phyloP scores from a whole-genome alignment of 176 grass and related monocot genomes.

The Aegilops longissima region DNA sequence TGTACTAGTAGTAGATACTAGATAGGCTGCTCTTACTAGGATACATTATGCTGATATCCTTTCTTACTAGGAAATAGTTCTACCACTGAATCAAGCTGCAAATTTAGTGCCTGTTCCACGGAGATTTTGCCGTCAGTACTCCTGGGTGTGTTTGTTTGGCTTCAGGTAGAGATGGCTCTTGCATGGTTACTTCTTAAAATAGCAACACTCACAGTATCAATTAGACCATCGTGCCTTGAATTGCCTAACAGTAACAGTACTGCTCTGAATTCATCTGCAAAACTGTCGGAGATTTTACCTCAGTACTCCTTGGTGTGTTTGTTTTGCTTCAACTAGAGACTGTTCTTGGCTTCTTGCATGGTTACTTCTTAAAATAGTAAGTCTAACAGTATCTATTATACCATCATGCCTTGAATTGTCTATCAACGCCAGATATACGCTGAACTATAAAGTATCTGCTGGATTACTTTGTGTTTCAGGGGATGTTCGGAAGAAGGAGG shows the following conservation, averaged over 20 bases:
- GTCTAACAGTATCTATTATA: not conserved
- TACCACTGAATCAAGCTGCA: not conserved
- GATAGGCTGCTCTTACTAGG: not conserved
- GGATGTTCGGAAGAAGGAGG: slow-evolving; percentile 61
- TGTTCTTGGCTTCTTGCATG: not conserved
- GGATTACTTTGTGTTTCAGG: slow-evolving; percentile 32
- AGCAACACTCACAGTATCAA: not conserved
- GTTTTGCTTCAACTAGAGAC: not conserved
- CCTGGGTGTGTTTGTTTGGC: not conserved
- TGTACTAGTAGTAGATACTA: not conserved
- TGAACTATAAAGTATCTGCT: not conserved
- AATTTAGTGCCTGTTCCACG: not conserved
- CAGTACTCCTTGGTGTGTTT: not conserved
- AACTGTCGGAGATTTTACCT: not conserved
- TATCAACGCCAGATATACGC: not conserved
- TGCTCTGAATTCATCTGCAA: not conserved
- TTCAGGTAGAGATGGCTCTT: not conserved
- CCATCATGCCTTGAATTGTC: not conserved
- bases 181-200: not conserved
- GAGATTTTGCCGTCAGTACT: not conserved
- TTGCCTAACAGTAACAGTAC: too few relatives aligned
- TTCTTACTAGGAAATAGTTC: not conserved
- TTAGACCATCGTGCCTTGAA: not conserved
- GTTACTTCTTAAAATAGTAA: not conserved
- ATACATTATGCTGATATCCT: not conserved